A percentile compares a stretch with the other conserved stretches of the same genome.
These are phyloP conservation scores for Inonotus obliquus DNA, from an alignment of 1,284 basidiomycete genomes.

Conservation along the genomic window DNA sequence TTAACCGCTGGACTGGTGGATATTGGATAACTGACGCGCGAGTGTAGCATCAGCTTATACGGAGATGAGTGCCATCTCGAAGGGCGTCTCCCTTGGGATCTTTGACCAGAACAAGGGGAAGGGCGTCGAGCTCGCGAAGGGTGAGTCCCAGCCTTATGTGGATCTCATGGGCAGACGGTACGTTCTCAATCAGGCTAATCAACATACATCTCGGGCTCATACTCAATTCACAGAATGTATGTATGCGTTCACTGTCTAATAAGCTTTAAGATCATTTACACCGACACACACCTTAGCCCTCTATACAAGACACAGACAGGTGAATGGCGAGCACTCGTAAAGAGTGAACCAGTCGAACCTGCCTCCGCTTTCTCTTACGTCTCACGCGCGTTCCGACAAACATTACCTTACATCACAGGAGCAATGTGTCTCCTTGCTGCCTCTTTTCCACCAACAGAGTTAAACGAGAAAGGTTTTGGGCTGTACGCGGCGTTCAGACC, in stretches of 20 bases:
- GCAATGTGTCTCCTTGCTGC: slow-evolving; percentile 74
- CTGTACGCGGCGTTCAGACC: slow-evolving; percentile 80
- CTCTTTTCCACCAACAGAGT: slow-evolving; percentile 59
- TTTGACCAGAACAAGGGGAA: slow-evolving; percentile 50
- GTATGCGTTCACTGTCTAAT: slow-evolving; percentile 23
- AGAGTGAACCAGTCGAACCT: slow-evolving; percentile 69
- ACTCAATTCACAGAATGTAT: slow-evolving; percentile 43
- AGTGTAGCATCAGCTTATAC: slow-evolving; percentile 78
- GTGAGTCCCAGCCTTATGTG: slow-evolving; percentile 86
- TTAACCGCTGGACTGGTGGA: no score
- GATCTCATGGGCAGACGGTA: slow-evolving; percentile 85
- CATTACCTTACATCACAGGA: slow-evolving; percentile 71
- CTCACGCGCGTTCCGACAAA: slow-evolving; percentile 73
- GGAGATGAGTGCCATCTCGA: slow-evolving; percentile 83
- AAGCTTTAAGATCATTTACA: not conserved
- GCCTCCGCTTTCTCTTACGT: slow-evolving; percentile 77
- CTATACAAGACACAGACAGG: slow-evolving; percentile 68
- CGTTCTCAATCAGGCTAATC: slow-evolving; percentile 26
- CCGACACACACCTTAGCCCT: slow-evolving; percentile 46
- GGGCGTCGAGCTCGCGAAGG: slow-evolving; percentile 47
- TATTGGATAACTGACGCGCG: not conserved
- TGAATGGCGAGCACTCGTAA: slow-evolving; percentile 80
- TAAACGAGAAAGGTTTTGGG: slow-evolving; percentile 65
- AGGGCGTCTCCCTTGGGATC: slow-evolving; percentile 79
- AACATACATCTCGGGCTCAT: slow-evolving; percentile 1